Base-by-base conservation (phyloP, 1,284 basidiomycete genomes). In the Leccinum pachyderme region DNA sequence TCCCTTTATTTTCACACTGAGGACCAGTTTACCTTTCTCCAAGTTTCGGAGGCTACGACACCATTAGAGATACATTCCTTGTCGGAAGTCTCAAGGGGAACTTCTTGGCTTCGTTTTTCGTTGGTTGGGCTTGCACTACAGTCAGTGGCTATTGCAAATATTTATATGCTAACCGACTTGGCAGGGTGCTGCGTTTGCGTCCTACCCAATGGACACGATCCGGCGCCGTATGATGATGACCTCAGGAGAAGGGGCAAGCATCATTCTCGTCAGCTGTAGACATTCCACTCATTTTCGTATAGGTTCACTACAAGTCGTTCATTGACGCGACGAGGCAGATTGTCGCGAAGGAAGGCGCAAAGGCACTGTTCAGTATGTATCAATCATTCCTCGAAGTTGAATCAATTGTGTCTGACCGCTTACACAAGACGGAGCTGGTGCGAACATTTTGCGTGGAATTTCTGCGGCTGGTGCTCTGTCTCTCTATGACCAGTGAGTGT, bases 191-290 rank as follows among this genome's bases (percentile, higher is more conserved):
- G 78, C 83, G 59, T 73, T 86, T 59, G 79, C 77, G 58, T 80
- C 84, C 49, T 87, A 87, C 71, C 85, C 84, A 7, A 73, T 87
- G 62, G 85, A 87, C 69, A 86, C 84, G 35, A 82, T 85, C 68
- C 76, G 84, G 59, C 77, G 83, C 66, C 72, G 78, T 59, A 84
- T 85, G 82, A 87, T 87, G 86, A 87, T 87, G 85, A 86, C 83
- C 32, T 82, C 80, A 5, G 86, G 83, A 59, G 77, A 77, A 69
- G 75, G 75, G 69, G 79, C 76, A 71, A 27, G 59, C n/a, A 1
- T 41, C 18, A 8, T 13, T 22, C 22, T 7, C 12, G n/a, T 49
- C 11, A 39, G 18, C 39, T 7, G 7, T 44, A 3, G 25, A 27
- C 4, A 7, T 39, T 46, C 53, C 41, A 55, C 18, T 31, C 9